Evolutionary conservation across 1,284 basidiomycete species (phyloP), one percentile per base, ranked within the genome.

Genomic region (Termitomyces sp.): DNA sequence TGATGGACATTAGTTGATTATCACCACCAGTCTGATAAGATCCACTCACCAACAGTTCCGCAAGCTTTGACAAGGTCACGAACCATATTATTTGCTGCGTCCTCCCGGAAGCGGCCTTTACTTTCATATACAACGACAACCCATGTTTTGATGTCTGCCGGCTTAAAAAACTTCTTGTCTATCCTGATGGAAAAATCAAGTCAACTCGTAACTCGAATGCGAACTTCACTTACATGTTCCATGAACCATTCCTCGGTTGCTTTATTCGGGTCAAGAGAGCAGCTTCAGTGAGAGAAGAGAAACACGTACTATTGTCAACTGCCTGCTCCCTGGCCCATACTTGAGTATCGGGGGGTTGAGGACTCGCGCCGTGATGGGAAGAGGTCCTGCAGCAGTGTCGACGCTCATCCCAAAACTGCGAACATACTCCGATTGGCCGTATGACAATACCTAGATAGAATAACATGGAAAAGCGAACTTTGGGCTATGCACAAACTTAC

Each of bases 391-490:
- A 7, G 69, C 64, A 5, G 74, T 69, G 24, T 74, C 65, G 10
- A 87, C 76, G 0, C 66, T 52, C 71, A 88, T 72, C 3, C 83
- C 84, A 53, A 88, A 87, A 57, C 78, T 69, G 35, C 76, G 72
- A 33, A 89, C 76, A 55, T 88, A 89, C 56, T 86, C 78, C 0
- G 86, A 88, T 64, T 85, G 80, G 0, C 83, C 83, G 57, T 86
- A 87, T 39, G 75, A 69, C 33, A 89, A 70, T 13, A 82, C 74
- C 80, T 84, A 42, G 28, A 35, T 13, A 55, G 13, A 5, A 21
- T 31, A 10, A 46, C 40, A 6, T n/a, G 35, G 10, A 43, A 39
- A 30, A 3, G 16, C 13, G 0, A 13, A 33, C n/a, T 19, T 16
- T 9, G 14, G 6, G 6, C 3, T 19, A 44, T 21, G 40, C 19